A percentile compares a stretch with the other conserved stretches of the same genome.
Conservation (phyloP, 2,329 filamentous ascomycete genomes). For the Aspergillus calidoustus region DNA sequence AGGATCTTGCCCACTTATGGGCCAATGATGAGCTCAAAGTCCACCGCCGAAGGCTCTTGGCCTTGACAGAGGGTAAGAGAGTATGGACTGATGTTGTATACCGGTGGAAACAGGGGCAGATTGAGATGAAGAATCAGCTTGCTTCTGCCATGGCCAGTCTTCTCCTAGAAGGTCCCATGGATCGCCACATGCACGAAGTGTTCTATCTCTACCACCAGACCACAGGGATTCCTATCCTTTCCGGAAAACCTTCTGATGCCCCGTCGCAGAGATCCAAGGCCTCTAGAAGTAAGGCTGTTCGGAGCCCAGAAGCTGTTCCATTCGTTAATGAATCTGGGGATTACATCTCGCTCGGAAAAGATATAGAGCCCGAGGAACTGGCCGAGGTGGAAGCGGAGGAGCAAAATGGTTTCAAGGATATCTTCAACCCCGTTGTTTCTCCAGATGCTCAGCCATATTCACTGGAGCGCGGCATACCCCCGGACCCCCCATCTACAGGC, state of each 20-base stretch:
- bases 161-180: slow-evolving; percentile 66
- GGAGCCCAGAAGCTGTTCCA: background rate
- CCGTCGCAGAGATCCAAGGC: background rate
- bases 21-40: slow-evolving; percentile 29
- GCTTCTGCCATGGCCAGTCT: slow-evolving; percentile 81
- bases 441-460: background rate
- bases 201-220: slow-evolving; percentile 79
- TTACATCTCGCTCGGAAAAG: background rate
- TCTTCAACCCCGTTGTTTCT: background rate
- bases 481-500: background rate
- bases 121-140: slow-evolving; percentile 77
- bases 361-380: background rate
- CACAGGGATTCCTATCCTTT: slow-evolving; percentile 67
- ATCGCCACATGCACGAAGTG: slow-evolving; percentile 70
- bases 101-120: slow-evolving; percentile 73
- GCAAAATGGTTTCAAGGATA: background rate
- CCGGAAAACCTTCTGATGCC: slow-evolving; percentile 26
- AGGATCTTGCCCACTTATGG: slow-evolving; percentile 36
- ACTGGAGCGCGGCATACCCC: background rate
- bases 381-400: background rate
- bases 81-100: slow-evolving; percentile 80
- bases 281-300: background rate
- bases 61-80: slow-evolving; percentile 68
- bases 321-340: background rate
- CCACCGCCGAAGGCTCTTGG: slow-evolving; percentile 35